Evolutionary conservation across 1,284 basidiomycete species (phyloP).

Genomic region (Heterobasidion occidentale): DNA sequence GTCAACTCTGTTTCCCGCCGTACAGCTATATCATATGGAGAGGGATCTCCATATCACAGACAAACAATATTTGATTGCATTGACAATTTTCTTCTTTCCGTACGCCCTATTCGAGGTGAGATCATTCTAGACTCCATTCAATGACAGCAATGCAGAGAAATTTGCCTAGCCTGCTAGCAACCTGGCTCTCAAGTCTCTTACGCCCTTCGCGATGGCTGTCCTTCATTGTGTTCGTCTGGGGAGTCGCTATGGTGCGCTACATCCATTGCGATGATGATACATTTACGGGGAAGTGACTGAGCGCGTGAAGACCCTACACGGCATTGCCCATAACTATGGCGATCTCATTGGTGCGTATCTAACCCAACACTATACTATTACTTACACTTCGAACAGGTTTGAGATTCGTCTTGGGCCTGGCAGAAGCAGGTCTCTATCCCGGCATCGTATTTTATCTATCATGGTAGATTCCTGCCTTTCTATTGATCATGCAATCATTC

Average conservation of each 20-base stretch:
- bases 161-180: slow-evolving; percentile 25
- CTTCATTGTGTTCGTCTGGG: slow-evolving; percentile 25
- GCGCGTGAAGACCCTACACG: slow-evolving; percentile 20
- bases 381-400: slow-evolving; percentile 15
- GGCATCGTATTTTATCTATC: slow-evolving; percentile 31
- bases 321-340: slow-evolving; percentile 22
- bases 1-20: neutral
- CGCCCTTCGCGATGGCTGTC: slow-evolving; percentile 32
- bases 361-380: neutral
- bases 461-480: slow-evolving; percentile 16
- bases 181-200: slow-evolving; percentile 29
- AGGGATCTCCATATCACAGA: slow-evolving; percentile 47
- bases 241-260: slow-evolving; percentile 19
- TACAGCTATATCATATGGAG: slow-evolving; percentile 50
- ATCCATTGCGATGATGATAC: neutral
- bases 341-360: slow-evolving; percentile 19
- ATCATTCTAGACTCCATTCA: no score
- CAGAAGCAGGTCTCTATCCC: slow-evolving; percentile 29
- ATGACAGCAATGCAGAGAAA: no score
- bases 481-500: neutral
- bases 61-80: slow-evolving; percentile 53
- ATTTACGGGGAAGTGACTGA: neutral
- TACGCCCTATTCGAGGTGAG: slow-evolving; percentile 54
- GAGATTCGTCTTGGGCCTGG: slow-evolving; percentile 25
- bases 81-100: slow-evolving; percentile 61